A percentile compares a stretch with the other conserved stretches of the same genome.
phyloP scores from a whole-genome alignment of 257 asterid genomes.

The Gentiana dahurica region DNA sequence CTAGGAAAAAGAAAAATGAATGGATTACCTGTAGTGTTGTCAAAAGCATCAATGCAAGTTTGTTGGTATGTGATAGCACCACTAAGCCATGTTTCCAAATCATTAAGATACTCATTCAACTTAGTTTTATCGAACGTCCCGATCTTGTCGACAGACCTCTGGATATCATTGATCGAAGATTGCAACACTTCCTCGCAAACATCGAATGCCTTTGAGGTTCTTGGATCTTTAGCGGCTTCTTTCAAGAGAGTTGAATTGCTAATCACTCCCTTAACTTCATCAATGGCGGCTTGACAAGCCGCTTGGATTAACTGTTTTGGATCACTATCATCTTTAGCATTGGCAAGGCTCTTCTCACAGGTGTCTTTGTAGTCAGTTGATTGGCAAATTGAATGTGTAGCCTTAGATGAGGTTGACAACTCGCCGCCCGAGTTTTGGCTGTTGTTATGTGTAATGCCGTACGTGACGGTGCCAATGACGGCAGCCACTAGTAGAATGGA shows the following conservation, averaged over 20 bases:
- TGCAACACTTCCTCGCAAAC: no score
- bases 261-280: constrained; percentile 9
- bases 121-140: no score
- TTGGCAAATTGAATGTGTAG: constrained; percentile 13
- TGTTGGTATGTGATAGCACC: no score
- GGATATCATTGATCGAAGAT: no score
- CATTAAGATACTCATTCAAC: no score
- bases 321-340: constrained; percentile 10
- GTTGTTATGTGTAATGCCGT: background rate
- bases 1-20: no score
- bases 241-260: constrained; percentile 1
- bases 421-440: background rate
- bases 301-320: constrained; percentile 17
- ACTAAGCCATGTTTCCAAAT: no score
- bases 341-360: constrained; percentile 14
- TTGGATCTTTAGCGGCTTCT: constrained; percentile 17
- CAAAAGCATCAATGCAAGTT: no score
- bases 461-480: constrained; percentile 15
- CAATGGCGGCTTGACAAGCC: constrained; percentile 9
- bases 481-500: constrained; percentile 26
- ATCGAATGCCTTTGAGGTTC: constrained; percentile 3
- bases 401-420: constrained; percentile 7
- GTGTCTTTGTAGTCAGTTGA: constrained; percentile 21
- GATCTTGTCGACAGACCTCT: no score
- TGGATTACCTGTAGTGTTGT: no score